Evolutionary conservation across 2,329 filamentous ascomycete species (phyloP), one percentile per base, ranked within the genome.

Genomic region (Cercospora sp.): DNA sequence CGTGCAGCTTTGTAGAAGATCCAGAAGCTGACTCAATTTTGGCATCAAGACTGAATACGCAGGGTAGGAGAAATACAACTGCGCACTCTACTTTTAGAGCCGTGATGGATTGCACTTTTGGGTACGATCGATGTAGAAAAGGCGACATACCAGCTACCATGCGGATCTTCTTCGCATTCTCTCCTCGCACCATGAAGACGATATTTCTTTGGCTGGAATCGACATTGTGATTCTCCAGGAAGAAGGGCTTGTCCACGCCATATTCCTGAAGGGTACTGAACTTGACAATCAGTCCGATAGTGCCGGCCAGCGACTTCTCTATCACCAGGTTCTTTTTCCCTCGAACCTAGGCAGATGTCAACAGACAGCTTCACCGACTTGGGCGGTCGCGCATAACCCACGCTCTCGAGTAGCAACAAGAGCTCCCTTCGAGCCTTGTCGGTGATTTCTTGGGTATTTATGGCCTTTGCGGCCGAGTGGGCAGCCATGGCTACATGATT

Each of bases 261-360:
- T 98, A 97, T 77, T 99, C 95, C 78, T 98, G 93, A 16, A 97
- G 86, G 9, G 92, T 94, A 24, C 94, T 94, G 77, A 97, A 97
- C 80, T 97, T 97, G 82, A 97, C 93, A 73, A 99, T 90, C 68
- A 94, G 86, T 68, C 94, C 93, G 74, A 99, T 87, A 32, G 94
- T 92, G 26, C 94, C 95, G 73, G 94, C 93, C 74, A 99, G 86
- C 75, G 90, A 90, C 80, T 91, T 92, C 80, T 98, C 94, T 77
- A 99, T 90, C 63, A 99, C 91, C 70, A 99, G 85, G 77, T 97
- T 98, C 86, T 99, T 99, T 88, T 98, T 99, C 74, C 96, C 96
- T 79, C 94, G 92, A 73, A 98, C 93, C 95, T 99, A 63, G 62
- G 9, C 18, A 60, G 34, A 30, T 55, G 66, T 75, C 61, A 74